phyloP scores from a whole-genome alignment of 2,329 filamentous ascomycete genomes.

The Nectriaceae sp. region DNA sequence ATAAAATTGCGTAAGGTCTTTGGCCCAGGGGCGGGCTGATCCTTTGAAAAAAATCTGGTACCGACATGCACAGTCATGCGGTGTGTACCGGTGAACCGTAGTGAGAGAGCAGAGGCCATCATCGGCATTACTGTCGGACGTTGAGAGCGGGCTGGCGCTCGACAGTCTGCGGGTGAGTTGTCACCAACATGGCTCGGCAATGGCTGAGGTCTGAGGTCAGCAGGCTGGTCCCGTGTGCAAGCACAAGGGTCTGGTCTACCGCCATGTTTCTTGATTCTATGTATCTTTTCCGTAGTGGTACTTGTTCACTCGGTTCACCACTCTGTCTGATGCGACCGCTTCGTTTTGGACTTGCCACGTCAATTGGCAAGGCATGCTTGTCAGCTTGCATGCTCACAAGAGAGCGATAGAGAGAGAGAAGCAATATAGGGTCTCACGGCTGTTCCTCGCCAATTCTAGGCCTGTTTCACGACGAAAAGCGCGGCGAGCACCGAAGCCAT shows the following conservation, averaged over 20 bases:
- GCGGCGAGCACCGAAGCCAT: slow-evolving; percentile 1
- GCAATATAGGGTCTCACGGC: not conserved
- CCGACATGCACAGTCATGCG: not conserved
- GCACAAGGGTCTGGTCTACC: not conserved
- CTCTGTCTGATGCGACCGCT: not conserved
- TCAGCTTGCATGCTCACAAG: not conserved
- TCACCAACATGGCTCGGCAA: slow-evolving; percentile 8
- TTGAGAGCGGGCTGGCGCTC: too few species aligned
- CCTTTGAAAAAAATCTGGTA: not conserved
- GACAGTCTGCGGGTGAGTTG: slow-evolving; percentile 6
- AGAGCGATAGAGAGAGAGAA: too few species aligned
- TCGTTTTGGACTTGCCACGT: slow-evolving; percentile 23
- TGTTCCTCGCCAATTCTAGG: not conserved
- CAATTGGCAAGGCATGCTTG: slow-evolving; percentile 15
- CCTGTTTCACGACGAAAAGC: slow-evolving; percentile 18
- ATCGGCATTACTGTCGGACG: too few species aligned
- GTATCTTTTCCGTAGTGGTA: slow-evolving; percentile 12
- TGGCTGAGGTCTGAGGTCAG: slow-evolving; percentile 1
- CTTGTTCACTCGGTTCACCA: slow-evolving; percentile 7
- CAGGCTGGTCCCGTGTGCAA: slow-evolving; percentile 1
- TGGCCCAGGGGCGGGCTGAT: not conserved
- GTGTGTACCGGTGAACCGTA: not conserved
- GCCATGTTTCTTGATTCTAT: not conserved
- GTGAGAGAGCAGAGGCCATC: not conserved
- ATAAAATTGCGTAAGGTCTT: not conserved